phyloP scores from a whole-genome alignment of 768 basidiomycete species.

The Rhodocollybia butyracea region DNA sequence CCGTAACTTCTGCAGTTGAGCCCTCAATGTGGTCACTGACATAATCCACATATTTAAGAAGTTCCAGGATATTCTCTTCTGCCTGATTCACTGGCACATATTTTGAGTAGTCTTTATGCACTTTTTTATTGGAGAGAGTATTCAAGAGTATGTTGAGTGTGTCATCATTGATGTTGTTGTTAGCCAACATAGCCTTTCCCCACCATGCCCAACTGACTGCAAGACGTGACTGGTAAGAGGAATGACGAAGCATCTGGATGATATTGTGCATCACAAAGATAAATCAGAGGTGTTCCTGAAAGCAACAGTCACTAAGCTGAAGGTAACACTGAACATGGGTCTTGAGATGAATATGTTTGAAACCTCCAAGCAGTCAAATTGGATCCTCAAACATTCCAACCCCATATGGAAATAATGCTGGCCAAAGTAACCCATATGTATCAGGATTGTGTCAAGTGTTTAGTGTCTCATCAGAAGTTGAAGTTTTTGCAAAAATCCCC shows the following conservation, averaged over 20 bases:
- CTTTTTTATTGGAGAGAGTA: not conserved
- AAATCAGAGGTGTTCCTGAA: conserved; percentile 12
- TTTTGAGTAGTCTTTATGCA: not conserved
- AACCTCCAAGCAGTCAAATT: not conserved
- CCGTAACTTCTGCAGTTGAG: conserved; percentile 8
- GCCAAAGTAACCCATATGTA: conserved; percentile 15
- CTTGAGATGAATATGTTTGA: not conserved
- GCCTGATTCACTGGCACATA: not conserved
- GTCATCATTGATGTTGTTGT: not conserved
- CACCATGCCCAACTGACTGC: not conserved
- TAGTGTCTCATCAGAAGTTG: not conserved
- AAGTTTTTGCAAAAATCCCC: conserved; percentile 8
- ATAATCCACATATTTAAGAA: conserved; percentile 16
- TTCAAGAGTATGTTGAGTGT: not conserved
- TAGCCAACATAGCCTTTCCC: not conserved
- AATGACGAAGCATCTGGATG: conserved; percentile 9
- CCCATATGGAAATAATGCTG: conserved; percentile 13
- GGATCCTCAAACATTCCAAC: conserved; percentile 14
- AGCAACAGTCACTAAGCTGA: conserved; percentile 8
- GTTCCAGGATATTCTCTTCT: conserved; percentile 10
- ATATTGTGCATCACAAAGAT: conserved; percentile 15
- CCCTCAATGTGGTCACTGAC: conserved; percentile 15
- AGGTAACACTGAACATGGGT: not conserved
- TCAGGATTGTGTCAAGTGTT: conserved; percentile 10
- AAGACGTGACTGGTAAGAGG: conserved; percentile 4